Conservation (phyloP, 257 asterid genomes). For the Vinca minor region DNA sequence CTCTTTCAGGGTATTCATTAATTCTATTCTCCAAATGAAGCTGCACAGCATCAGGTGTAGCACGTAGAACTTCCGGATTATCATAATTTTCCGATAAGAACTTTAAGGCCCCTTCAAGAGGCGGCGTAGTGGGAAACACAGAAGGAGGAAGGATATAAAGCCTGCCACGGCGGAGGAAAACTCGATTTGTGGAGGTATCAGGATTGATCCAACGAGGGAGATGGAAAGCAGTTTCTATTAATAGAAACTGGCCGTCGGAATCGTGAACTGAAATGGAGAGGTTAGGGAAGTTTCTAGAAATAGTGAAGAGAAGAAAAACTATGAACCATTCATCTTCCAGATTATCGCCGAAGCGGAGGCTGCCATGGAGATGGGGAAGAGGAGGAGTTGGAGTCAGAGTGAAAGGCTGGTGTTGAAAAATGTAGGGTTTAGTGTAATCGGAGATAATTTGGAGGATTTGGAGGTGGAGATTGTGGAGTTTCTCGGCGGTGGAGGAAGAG, state of each 20-base stretch:
- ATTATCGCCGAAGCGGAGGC: conserved; percentile 79
- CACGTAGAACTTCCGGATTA: conserved; percentile 16
- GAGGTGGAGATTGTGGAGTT: conserved; percentile 61
- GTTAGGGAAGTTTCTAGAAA: conserved; percentile 42
- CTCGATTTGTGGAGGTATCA: conserved; percentile 64
- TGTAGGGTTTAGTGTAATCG: conserved; percentile 41
- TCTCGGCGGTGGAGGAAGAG: conserved; percentile 17
- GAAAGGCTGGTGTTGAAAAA: conserved; percentile 86
- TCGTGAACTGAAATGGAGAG: conserved; percentile 71
- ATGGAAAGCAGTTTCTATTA: conserved; percentile 78
- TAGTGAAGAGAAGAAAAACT: conserved; percentile 58
- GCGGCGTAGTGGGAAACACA: conserved; percentile 34
- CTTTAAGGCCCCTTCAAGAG: conserved; percentile 37
- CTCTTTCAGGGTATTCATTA: conserved; percentile 59
- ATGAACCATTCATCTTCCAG: conserved; percentile 94
- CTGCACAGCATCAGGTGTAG: conserved; percentile 59
- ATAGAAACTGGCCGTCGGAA: conserved; percentile 73
- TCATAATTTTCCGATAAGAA: conserved; percentile 20
- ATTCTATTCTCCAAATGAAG: conserved; percentile 50
- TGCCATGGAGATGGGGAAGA: conserved; percentile 67
- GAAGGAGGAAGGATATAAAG: conserved; percentile 54
- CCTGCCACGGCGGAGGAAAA: conserved; percentile 61
- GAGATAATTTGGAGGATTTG: conserved; percentile 49
- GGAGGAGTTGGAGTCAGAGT: conserved; percentile 35
- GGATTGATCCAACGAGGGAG: conserved; percentile 87